Base-by-base conservation (phyloP, 352 stramenopile species). In the Pythium aquatile region DNA sequence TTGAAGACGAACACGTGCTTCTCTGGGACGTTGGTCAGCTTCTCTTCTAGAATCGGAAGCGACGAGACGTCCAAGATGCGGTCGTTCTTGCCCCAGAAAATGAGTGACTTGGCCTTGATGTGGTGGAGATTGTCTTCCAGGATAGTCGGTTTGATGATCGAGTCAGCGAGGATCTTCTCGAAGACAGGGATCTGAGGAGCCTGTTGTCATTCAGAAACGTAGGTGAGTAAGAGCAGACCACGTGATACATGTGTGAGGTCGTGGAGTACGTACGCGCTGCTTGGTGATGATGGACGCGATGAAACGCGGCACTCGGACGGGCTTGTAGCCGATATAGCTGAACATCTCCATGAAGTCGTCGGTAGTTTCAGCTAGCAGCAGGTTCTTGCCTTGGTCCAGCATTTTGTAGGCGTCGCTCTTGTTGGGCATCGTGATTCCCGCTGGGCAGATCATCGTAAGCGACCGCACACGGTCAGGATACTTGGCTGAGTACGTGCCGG, bases 71-170 rank as follows among this genome's bases (percentile, higher is more conserved):
- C 81, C 11, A 93, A 59, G 11, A 93, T 76, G 56, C 75, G 76
- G 44, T 93, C 83, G 47, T 88, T 71, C 51, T 88, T 79, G 52
- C 83, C 83, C 83, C 81, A 93, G 67, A 93, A 81, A 3, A 93
- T 74, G 13, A 90, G 63, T 40, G 76, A 85, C 49, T 74, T 82
- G 6, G 73, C 74, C 4, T 66, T 69, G 63, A 93, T 93, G 20
- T 63, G 63, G 10, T 79, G 76, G 17, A 93, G 55, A 13, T 83
- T 64, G n/a, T 87, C 69, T 55, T 93, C 83, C 28, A 93, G 63
- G 28, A 90, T 66, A 1, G 78, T 84, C 33, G 70, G 78, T 35
- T 90, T 73, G 28, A 70, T 58, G 30, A 87, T 54, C n/a, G 74
- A 79, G 62, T 90, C 83, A 0, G 49, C 24, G 3, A 87, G 73